Base-by-base conservation (phyloP, 2,329 filamentous ascomycete genomes). In the Tympanopsis confertula region DNA sequence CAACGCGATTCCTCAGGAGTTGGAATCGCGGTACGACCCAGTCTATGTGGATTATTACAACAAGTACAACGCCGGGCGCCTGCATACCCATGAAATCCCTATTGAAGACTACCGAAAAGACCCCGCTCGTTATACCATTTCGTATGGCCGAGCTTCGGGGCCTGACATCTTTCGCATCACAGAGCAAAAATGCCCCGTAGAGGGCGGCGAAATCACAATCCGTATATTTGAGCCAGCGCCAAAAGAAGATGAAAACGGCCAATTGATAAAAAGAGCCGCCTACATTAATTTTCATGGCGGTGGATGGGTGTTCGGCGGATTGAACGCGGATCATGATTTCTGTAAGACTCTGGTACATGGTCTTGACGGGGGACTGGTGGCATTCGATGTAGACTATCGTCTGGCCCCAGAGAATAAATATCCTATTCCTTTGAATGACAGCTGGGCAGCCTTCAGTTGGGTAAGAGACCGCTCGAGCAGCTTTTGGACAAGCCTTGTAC, bases 351-450 rank as follows among this genome's bases (percentile, higher is more conserved):
- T 65, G 12, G 56, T 59, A 18, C 50, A 58, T 20, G 52, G 58
- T 13, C 51, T 57, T n/a, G 51, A 28, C n/a, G 24, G 24, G n/a
- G 10, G 55, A 13, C 42, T 58, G 30, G 60, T 65, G 13, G 59
- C 49, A 1, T 61, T 66, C 43, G 62, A 65, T 42, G 57, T 65
- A 18, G 60, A 63, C 40, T 65, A 65, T 39, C 54, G 58, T 20
- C 48, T 62, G 26, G 55, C 59, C 2, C 59, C 58, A 5, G 59
- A 63, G 42, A 39, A 57, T 42, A 51, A 44, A 15, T 61, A 54
- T 42, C 59, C 60, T 1, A 52, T 55, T 22, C 50, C 56, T 0
- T 46, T 61, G 14, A 50, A 62, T 10, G 58, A 63, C 45, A 57
- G 57, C 42, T 62, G 56, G 56, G 35, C 24, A 10, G 24, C 24